These are phyloP conservation scores for Auxenochlorella protothecoides DNA, from an alignment of 139 green algal species.

Conservation along the genomic window DNA sequence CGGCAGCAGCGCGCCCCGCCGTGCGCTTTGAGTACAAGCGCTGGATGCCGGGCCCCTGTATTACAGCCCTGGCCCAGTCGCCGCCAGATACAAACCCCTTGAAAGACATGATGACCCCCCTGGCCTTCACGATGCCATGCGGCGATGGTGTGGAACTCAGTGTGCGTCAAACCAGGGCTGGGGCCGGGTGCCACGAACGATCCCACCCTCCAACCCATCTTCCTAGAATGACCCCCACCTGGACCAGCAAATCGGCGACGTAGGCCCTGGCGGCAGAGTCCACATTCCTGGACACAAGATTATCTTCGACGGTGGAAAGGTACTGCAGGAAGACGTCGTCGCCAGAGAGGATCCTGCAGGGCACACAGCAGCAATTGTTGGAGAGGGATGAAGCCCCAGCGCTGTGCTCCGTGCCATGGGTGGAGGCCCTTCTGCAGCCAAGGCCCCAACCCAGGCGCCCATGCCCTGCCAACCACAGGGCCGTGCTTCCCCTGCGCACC, in stretches of 20 bases:
- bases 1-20: background rate
- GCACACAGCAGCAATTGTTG: background rate
- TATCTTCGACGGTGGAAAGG: background rate
- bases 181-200: background rate
- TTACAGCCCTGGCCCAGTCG: too few species aligned
- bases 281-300: conserved; percentile 11
- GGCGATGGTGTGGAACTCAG: background rate
- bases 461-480: too few species aligned
- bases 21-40: background rate
- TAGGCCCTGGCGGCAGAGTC: conserved; percentile 11
- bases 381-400: background rate
- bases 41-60: too few species aligned
- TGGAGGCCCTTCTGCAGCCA: too few species aligned
- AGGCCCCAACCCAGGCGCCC: too few species aligned
- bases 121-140: too few species aligned
- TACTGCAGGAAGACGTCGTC: conserved; percentile 25
- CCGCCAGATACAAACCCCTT: too few species aligned
- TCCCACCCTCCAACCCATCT: too few species aligned
- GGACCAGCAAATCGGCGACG: conserved; percentile 38
- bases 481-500: too few species aligned
- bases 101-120: too few species aligned
- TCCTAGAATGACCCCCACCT: conserved; percentile 1
- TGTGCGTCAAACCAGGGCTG: background rate
- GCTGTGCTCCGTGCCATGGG: background rate
- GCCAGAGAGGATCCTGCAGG: conserved; percentile 10